Base-by-base conservation (phyloP, 2,329 filamentous ascomycete species). In the Colletotrichum sansevieriae region DNA sequence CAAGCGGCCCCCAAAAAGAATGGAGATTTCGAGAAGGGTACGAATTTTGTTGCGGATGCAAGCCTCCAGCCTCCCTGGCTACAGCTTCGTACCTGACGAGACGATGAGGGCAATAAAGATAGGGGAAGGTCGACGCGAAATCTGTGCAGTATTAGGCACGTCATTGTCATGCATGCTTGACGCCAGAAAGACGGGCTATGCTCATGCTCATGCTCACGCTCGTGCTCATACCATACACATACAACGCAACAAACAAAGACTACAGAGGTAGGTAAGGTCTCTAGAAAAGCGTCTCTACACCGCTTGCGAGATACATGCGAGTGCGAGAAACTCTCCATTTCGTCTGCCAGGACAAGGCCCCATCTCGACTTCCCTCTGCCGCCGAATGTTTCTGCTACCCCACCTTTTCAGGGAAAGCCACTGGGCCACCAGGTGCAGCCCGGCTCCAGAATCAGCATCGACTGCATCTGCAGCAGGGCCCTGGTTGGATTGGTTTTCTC, bases 1-100 rank as follows among this genome's bases (percentile, higher is more conserved):
- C 46, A 51, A 33, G 35, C 62, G 22, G 62, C 65, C 62, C 65
- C 65, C 65, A 65, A 68, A 49, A 65, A 46, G n/a, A 39, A 55
- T 60, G 62, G 65, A 33, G 46, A 44, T 41, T 46, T 8, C 37
- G 29, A 33, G 13, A 29, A 63, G 1, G 29, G 29, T 29, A 22
- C 22, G 22, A 22, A 22, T 3, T 29, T 29, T 4, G 25, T 25
- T 29, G 9, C 18, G 59, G 43, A n/a, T 37, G 37, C 46, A 39
- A 41, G 35, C 35, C 25, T 63, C 49, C 22, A 20, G 25, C n/a
- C 49, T 39, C 25, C n/a, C 25, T 61, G 20, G 25, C 20, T 18
- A 46, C 33, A 25, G 20, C 49, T 29, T 39, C 49, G 20, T 18
- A 25, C 7, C 15, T 52, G 61, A 58, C 54, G 15, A 65, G 54